Evolutionary conservation across 148 eudicot species (phyloP).

Genomic region (Chenopodium album): DNA sequence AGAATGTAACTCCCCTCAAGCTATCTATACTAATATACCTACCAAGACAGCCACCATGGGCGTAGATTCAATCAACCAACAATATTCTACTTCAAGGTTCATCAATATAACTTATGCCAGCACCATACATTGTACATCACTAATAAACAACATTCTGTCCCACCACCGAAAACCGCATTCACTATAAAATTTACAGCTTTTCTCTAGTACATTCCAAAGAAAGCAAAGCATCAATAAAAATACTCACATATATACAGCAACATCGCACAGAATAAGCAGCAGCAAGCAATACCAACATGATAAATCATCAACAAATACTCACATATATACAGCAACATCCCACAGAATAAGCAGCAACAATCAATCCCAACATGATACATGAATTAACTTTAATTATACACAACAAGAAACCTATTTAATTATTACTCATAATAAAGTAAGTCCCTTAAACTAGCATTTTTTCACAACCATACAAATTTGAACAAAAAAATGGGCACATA

Average conservation of each 20-base stretch:
- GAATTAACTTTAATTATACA: not conserved
- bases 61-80: not conserved
- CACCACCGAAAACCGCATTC: not conserved
- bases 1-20: not conserved
- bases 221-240: not conserved
- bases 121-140: not conserved
- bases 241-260: not conserved
- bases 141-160: not conserved
- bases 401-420: not conserved
- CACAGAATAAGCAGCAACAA: not conserved
- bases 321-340: not conserved
- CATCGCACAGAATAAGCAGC: not conserved
- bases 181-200: not conserved
- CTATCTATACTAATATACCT: not conserved
- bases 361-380: not conserved
- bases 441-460: no score
- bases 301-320: conserved; percentile 1
- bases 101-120: not conserved
- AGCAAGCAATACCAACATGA: conserved; percentile 1
- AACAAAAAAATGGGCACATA: not conserved
- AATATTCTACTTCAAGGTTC: not conserved
- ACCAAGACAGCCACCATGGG: not conserved
- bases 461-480: not conserved
- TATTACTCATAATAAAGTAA: not conserved
- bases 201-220: not conserved